These are phyloP conservation scores for Galerina marginata DNA, from an alignment of 768 basidiomycete genomes.

Conservation along the genomic window DNA sequence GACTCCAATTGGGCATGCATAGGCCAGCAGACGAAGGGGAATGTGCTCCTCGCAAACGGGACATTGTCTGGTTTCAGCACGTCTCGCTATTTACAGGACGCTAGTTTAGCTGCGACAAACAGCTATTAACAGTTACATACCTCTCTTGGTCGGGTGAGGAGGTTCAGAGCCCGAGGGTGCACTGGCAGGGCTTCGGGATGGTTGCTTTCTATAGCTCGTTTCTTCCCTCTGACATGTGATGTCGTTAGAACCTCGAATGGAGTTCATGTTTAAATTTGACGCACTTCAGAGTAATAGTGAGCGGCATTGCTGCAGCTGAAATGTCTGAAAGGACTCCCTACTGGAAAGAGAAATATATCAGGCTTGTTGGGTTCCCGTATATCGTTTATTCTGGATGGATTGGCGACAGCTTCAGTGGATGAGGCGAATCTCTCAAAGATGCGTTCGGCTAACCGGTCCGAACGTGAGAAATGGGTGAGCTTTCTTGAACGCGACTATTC, in stretches of 20 bases:
- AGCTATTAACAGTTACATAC: slow-evolving; percentile 36
- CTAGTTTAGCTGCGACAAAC: slow-evolving; percentile 9
- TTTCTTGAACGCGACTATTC: not conserved
- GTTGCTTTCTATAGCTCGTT: slow-evolving; percentile 41
- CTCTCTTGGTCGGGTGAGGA: slow-evolving; percentile 50
- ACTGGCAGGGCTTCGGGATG: slow-evolving; percentile 36
- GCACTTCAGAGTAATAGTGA: slow-evolving; percentile 40
- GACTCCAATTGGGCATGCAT: slow-evolving; percentile 70
- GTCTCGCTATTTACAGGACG: slow-evolving; percentile 52
- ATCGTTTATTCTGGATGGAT: slow-evolving; percentile 38
- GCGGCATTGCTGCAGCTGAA: slow-evolving; percentile 23
- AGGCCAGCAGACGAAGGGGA: slow-evolving; percentile 71
- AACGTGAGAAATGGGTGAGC: not conserved
- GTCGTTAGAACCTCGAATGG: slow-evolving; percentile 10
- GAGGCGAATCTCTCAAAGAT: slow-evolving; percentile 14
- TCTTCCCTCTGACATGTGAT: slow-evolving; percentile 46
- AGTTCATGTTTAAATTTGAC: slow-evolving; percentile 20
- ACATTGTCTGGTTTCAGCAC: slow-evolving; percentile 76
- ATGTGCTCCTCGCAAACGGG: slow-evolving; percentile 78
- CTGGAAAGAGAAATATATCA: slow-evolving; percentile 17
- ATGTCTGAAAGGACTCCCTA: slow-evolving; percentile 5
- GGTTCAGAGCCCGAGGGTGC: slow-evolving; percentile 40
- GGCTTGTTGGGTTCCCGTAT: slow-evolving; percentile 5
- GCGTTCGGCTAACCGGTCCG: slow-evolving; percentile 5
- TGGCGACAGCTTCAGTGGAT: slow-evolving; percentile 33